Evolutionary conservation across 2,329 filamentous ascomycete species (phyloP).

Genomic region (Coleophoma eucalyptorum): DNA sequence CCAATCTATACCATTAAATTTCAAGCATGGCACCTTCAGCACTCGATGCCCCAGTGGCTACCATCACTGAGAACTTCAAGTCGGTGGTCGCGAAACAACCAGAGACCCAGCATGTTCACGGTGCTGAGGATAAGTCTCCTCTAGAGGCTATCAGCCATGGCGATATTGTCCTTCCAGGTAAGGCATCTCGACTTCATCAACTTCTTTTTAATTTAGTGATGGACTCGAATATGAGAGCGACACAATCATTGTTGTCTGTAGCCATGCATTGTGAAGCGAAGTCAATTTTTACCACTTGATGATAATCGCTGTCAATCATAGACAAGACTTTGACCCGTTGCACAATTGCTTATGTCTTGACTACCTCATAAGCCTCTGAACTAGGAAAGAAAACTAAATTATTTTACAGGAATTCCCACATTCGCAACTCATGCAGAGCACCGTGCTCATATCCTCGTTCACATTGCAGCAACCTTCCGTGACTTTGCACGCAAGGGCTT

Average conservation of each 20-base stretch:
- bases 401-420: conserved; percentile 45
- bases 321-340: too few species aligned
- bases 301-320: too few species aligned
- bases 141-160: conserved; percentile 29
- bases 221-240: too few species aligned
- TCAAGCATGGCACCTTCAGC: conserved; percentile 12
- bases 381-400: too few species aligned
- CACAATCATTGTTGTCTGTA: too few species aligned
- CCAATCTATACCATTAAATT: too few species aligned
- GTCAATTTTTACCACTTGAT: too few species aligned
- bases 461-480: conserved; percentile 67
- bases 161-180: conserved; percentile 20
- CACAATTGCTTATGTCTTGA: too few species aligned
- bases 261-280: too few species aligned
- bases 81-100: conserved; percentile 5
- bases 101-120: conserved; percentile 18
- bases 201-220: neutral
- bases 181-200: neutral
- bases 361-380: too few species aligned
- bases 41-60: conserved; percentile 2
- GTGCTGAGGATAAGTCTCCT: conserved; percentile 24
- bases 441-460: conserved; percentile 59
- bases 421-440: conserved; percentile 51
- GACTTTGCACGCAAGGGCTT: conserved; percentile 63
- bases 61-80: neutral